Conservation (phyloP, 768 basidiomycete species). For the Lanmaoa rubissima region DNA sequence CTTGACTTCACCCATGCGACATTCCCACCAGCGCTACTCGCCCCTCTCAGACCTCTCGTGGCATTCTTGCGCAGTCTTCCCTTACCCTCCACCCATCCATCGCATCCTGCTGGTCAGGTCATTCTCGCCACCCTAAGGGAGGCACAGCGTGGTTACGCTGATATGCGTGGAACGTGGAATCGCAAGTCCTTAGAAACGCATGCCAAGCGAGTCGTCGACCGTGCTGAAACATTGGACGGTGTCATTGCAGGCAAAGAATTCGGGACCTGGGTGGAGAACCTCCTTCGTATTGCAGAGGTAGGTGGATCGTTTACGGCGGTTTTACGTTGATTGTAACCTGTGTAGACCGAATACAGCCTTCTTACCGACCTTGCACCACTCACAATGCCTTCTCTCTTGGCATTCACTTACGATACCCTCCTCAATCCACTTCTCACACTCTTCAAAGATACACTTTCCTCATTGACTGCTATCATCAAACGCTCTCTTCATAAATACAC, state of each 20-base stretch:
- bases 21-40: conserved; percentile 53
- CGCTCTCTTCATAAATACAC: conserved; percentile 74
- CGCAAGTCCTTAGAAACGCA: conserved; percentile 72
- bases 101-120: conserved; percentile 68
- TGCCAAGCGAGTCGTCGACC: conserved; percentile 65
- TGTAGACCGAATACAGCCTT: conserved; percentile 66
- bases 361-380: conserved; percentile 64
- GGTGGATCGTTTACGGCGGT: conserved; percentile 11
- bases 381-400: conserved; percentile 45
- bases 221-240: conserved; percentile 67
- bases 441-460: conserved; percentile 62
- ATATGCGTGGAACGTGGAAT: conserved; percentile 82
- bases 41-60: conserved; percentile 61
- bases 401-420: conserved; percentile 59
- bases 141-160: conserved; percentile 79
- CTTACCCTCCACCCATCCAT: conserved; percentile 76
- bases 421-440: conserved; percentile 63
- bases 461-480: conserved; percentile 66
- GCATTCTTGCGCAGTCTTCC: conserved; percentile 69
- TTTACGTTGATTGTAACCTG: neutral
- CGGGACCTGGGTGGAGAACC: conserved; percentile 63
- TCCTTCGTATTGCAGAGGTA: conserved; percentile 68
- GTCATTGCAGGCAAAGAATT: conserved; percentile 69
- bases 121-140: conserved; percentile 69
- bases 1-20: conserved; percentile 52